Evolutionary conservation across 139 green algal species (phyloP).

Genomic region (Tetraselmis chui): DNA sequence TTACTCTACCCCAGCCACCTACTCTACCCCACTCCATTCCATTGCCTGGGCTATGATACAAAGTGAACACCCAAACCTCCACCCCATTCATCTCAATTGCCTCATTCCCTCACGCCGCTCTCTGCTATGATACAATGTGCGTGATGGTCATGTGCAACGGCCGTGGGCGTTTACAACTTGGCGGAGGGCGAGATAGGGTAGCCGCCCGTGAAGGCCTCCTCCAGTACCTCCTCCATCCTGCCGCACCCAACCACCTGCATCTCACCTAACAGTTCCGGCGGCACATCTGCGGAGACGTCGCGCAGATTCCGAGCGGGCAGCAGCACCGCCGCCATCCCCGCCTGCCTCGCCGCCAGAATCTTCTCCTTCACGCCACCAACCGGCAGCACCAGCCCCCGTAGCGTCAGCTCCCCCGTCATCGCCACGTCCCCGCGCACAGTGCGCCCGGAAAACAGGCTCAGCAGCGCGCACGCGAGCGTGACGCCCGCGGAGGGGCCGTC

Average conservation of each 20-base stretch:
- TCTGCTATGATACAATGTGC: too few relatives aligned
- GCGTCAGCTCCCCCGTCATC: slow-evolving; percentile 65
- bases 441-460: slow-evolving; percentile 50
- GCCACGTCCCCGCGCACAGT: slow-evolving; percentile 44
- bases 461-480: slow-evolving; percentile 57
- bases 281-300: slow-evolving; percentile 18
- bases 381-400: slow-evolving; percentile 55
- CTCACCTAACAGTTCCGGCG: neutral
- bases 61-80: too few relatives aligned
- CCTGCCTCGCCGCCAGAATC: slow-evolving; percentile 30
- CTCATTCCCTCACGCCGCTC: too few relatives aligned
- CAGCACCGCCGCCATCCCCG: slow-evolving; percentile 46
- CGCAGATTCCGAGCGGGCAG: slow-evolving; percentile 40
- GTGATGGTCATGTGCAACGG: too few relatives aligned
- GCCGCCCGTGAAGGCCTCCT: neutral
- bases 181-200: neutral
- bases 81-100: too few relatives aligned
- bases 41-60: too few relatives aligned
- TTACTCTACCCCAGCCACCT: too few relatives aligned
- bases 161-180: neutral
- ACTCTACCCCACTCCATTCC: too few relatives aligned
- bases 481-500: slow-evolving; percentile 56
- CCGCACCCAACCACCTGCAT: neutral
- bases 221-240: neutral
- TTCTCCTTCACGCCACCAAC: slow-evolving; percentile 52